phyloP scores from a whole-genome alignment of 257 asterid species.

The Plantago ovata region DNA sequence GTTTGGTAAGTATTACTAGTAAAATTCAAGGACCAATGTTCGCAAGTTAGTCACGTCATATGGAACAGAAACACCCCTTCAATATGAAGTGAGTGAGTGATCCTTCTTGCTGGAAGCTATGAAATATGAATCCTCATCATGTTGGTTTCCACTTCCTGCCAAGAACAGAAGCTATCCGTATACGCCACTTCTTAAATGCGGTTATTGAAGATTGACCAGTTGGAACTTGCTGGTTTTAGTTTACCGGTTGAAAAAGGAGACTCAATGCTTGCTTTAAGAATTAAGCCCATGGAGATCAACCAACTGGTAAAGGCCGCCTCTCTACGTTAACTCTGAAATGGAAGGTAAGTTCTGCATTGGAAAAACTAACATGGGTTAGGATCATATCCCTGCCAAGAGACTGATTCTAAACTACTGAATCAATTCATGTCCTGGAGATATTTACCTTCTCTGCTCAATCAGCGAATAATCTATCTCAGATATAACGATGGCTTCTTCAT shows the following conservation, averaged over 20 bases:
- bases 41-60: too few species aligned
- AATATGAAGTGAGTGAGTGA: too few species aligned
- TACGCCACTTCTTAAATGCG: slow-evolving; percentile 87
- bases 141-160: slow-evolving; percentile 80
- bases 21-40: too few species aligned
- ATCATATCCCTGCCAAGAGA: too few species aligned
- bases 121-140: slow-evolving; percentile 4
- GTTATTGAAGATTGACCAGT: slow-evolving; percentile 84
- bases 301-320: slow-evolving; percentile 81
- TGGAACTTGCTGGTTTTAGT: too few species aligned
- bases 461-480: slow-evolving; percentile 81
- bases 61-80: too few species aligned
- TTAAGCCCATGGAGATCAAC: slow-evolving; percentile 68
- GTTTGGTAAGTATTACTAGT: too few species aligned
- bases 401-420: too few species aligned
- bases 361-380: not conserved
- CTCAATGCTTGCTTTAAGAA: slow-evolving; percentile 25
- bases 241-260: not conserved
- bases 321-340: slow-evolving; percentile 75
- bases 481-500: slow-evolving; percentile 62
- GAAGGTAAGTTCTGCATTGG: slow-evolving; percentile 60
- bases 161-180: slow-evolving; percentile 62
- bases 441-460: slow-evolving; percentile 75
- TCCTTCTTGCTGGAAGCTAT: too few species aligned
- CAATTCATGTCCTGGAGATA: not conserved